Evolutionary conservation across 305 asterid genomes (phyloP).

Genomic region (Fraxinus ornus): DNA sequence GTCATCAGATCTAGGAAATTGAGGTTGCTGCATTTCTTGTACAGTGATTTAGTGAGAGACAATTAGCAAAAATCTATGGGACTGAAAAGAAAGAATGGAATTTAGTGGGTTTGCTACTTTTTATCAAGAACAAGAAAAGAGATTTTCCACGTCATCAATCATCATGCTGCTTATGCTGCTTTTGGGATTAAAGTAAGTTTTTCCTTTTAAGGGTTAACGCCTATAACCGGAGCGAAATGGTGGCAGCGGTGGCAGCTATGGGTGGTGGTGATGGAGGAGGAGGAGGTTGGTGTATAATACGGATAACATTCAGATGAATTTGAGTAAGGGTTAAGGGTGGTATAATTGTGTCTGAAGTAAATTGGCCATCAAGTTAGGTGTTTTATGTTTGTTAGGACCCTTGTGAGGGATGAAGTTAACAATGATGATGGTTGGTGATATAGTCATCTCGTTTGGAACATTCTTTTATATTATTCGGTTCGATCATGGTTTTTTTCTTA

Average conservation of each 20-base stretch:
- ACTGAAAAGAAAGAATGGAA: slow-evolving; percentile 4
- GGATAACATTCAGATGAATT: slow-evolving; percentile 1
- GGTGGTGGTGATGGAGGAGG: background rate
- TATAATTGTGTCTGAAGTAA: slow-evolving; percentile 43
- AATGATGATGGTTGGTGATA: background rate
- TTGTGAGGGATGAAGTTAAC: background rate
- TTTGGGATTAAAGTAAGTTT: background rate
- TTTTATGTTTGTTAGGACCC: background rate
- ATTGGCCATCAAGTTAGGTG: slow-evolving; percentile 32
- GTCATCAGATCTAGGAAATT: slow-evolving; percentile 50
- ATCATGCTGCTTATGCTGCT: no score
- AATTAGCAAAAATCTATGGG: background rate
- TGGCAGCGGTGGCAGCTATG: background rate
- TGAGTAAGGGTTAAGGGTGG: slow-evolving; percentile 42
- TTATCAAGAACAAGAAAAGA: slow-evolving; percentile 25
- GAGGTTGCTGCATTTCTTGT: slow-evolving; percentile 53
- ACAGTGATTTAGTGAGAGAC: slow-evolving; percentile 16
- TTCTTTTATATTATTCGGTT: no score
- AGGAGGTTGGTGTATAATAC: background rate
- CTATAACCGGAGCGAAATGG: background rate
- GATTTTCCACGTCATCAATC: slow-evolving; percentile 33
- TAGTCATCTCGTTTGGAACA: background rate
- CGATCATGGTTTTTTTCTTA: no score
- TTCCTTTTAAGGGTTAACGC: background rate
- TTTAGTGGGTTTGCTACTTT: slow-evolving; percentile 20